Percentiles rank a stretch among this genome's conserved stretches.
phyloP scores from a whole-genome alignment of 306 rosid species.

The Mimosa pudica region DNA sequence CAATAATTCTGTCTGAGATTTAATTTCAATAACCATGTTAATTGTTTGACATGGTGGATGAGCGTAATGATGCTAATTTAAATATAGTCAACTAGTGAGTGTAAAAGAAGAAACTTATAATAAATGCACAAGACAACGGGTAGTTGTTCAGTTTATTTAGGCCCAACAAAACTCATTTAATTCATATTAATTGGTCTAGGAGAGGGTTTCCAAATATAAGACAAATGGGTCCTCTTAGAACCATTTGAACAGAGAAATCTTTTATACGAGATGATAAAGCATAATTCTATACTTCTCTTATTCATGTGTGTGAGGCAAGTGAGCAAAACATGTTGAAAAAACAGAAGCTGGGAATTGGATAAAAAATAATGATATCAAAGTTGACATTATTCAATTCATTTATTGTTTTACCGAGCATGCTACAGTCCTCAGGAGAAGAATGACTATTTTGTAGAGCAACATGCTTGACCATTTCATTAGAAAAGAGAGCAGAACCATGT shows the following conservation, averaged over 20 bases:
- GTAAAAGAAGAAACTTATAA: no score
- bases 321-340: neutral
- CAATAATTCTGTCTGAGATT: neutral
- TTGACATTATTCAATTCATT: neutral
- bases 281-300: neutral
- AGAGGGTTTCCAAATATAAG: constrained; percentile 13
- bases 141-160: neutral
- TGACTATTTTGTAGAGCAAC: neutral
- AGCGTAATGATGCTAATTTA: neutral
- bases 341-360: neutral
- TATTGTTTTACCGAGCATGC: neutral
- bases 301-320: neutral
- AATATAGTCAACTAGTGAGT: neutral
- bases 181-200: neutral
- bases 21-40: neutral
- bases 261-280: neutral
- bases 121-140: neutral
- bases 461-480: neutral
- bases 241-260: neutral
- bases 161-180: neutral
- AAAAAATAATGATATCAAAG: neutral
- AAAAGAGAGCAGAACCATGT: neutral
- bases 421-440: no score
- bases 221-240: neutral
- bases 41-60: neutral